Percentiles rank a stretch among this genome's conserved stretches.
These are phyloP conservation scores for Gilbertella persicaria DNA, from an alignment of 371 early-diverging fungal genomes.

Conservation along the genomic window DNA sequence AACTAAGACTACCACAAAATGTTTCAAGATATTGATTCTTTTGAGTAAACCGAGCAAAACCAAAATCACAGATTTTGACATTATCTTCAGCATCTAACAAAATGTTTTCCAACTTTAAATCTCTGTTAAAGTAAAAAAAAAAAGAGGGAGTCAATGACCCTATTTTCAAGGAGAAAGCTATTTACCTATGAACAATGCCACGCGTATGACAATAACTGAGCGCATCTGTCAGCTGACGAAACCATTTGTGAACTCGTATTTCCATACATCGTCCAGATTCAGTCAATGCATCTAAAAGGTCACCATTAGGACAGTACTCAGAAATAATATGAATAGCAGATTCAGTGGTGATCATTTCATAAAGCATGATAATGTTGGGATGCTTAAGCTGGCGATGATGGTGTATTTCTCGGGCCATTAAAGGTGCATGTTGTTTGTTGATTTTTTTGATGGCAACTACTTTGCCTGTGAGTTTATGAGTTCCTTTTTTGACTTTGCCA, in stretches of 20 bases:
- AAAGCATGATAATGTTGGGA: constrained; percentile 79
- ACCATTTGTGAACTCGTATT: constrained; percentile 60
- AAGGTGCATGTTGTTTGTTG: constrained; percentile 73
- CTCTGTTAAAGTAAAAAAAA: constrained; percentile 33
- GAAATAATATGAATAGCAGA: constrained; percentile 80
- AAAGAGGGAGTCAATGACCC: too few relatives aligned
- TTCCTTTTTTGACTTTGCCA: constrained; percentile 86
- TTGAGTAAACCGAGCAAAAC: constrained; percentile 80
- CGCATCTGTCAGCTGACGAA: constrained; percentile 76
- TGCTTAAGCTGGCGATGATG: constrained; percentile 85
- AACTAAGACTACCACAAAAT: constrained; percentile 84
- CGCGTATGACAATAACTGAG: constrained; percentile 76
- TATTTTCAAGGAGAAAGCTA: not conserved
- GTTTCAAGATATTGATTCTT: constrained; percentile 75
- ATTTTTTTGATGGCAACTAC: constrained; percentile 84
- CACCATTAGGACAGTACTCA: constrained; percentile 81
- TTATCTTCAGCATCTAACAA: constrained; percentile 72
- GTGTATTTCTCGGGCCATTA: constrained; percentile 82
- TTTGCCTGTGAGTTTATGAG: constrained; percentile 78
- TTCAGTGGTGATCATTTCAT: constrained; percentile 86
- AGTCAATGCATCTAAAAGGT: constrained; percentile 72
- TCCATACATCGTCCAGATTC: constrained; percentile 59
- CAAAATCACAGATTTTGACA: constrained; percentile 89
- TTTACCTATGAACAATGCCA: constrained; percentile 79
- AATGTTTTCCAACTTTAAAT: constrained; percentile 88